phyloP scores from a whole-genome alignment of 2,329 filamentous ascomycete genomes.

The Harringtonia aguacate region DNA sequence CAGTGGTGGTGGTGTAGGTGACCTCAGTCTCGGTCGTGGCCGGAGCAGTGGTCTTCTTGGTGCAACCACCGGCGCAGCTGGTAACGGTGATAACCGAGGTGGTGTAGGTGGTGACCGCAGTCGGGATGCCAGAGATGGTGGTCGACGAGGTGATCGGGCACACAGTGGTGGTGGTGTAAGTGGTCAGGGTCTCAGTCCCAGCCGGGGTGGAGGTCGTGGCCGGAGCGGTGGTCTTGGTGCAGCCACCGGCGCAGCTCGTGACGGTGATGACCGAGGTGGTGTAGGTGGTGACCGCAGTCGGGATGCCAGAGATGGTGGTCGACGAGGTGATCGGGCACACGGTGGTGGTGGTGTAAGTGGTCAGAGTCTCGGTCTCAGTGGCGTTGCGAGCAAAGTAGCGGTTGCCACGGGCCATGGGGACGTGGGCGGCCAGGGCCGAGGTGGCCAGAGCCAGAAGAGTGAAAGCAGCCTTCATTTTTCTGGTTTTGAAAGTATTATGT shows the following conservation, averaged over 20 bases:
- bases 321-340: conserved; percentile 17
- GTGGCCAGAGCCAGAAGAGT: conserved; percentile 19
- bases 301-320: conserved; percentile 29
- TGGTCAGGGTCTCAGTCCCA: conserved; percentile 7
- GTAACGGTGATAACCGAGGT: neutral
- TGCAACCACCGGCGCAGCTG: too few species aligned
- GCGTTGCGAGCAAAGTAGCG: conserved; percentile 8
- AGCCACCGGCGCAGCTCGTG: conserved; percentile 24
- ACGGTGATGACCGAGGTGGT: conserved; percentile 33
- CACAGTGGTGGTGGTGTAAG: conserved; percentile 30
- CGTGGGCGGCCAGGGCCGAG: conserved; percentile 17
- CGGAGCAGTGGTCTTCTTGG: too few species aligned
- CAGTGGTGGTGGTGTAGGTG: neutral
- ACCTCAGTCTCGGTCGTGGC: too few species aligned
- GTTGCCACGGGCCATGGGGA: conserved; percentile 7
- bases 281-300: conserved; percentile 27
- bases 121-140: neutral
- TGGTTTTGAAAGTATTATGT: neutral
- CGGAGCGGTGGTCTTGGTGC: conserved; percentile 17
- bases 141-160: conserved; percentile 16
- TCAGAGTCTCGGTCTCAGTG: neutral
- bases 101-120: neutral
- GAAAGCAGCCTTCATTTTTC: conserved; percentile 21
- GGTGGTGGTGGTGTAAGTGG: neutral
- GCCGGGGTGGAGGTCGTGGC: conserved; percentile 15